phyloP scores from a whole-genome alignment of 2,329 filamentous ascomycete genomes.

The Penicillium rolfsii region DNA sequence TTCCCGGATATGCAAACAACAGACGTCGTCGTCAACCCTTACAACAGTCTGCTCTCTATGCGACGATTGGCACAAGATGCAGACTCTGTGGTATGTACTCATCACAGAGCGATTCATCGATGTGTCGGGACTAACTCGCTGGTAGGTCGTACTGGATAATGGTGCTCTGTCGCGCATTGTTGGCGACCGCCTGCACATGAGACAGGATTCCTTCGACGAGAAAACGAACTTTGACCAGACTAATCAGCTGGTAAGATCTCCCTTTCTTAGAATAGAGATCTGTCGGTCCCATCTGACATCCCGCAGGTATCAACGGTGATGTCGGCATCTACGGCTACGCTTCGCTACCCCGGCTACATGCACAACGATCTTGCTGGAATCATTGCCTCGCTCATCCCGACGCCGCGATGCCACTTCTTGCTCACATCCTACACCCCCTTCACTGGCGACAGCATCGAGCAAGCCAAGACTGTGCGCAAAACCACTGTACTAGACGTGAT shows the following conservation, averaged over 20 bases:
- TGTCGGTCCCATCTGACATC: slow-evolving; percentile 12
- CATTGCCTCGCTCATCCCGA: slow-evolving; percentile 92
- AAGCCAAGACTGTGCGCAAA: slow-evolving; percentile 96
- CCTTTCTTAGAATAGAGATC: background rate
- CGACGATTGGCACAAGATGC: slow-evolving; percentile 90
- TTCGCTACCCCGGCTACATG: slow-evolving; percentile 98
- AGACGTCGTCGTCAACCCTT: slow-evolving; percentile 96
- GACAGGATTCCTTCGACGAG: slow-evolving; percentile 2
- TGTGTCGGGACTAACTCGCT: slow-evolving; percentile 29
- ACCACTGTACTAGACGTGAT: slow-evolving; percentile 98
- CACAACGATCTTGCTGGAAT: slow-evolving; percentile 99
- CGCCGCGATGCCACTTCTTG: slow-evolving; percentile 94
- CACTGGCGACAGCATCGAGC: slow-evolving; percentile 92
- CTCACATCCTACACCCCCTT: slow-evolving; percentile 99
- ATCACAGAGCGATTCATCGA: background rate
- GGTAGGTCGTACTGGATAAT: slow-evolving; percentile 83
- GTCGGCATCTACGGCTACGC: slow-evolving; percentile 95
- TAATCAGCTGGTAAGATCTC: slow-evolving; percentile 75
- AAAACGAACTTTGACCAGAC: slow-evolving; percentile 94
- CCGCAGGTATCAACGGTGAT: slow-evolving; percentile 86
- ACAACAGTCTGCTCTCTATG: slow-evolving; percentile 95
- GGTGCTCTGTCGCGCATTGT: slow-evolving; percentile 91
- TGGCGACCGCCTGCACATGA: slow-evolving; percentile 85
- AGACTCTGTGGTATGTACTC: slow-evolving; percentile 76
- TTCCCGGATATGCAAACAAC: slow-evolving; percentile 91